Conservation (phyloP, 139 green algal genomes). For the Chlamydomonas schloesseri region DNA sequence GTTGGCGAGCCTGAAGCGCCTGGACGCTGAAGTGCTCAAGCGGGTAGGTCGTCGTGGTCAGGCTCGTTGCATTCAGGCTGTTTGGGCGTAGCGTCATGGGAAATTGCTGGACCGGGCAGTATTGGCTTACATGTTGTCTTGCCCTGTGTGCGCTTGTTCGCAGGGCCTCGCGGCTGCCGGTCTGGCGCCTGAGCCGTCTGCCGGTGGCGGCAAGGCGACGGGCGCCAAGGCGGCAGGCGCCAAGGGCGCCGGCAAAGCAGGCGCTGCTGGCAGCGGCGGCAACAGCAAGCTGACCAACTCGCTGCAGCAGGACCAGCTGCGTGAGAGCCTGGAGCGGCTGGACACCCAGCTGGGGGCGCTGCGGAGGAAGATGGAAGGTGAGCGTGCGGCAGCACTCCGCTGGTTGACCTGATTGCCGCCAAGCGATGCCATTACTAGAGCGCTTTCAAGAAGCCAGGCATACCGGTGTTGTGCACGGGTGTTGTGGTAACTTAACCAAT, state of each 20-base stretch:
- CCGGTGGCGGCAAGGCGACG: neutral
- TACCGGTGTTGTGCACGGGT: too few relatives aligned
- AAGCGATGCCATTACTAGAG: too few relatives aligned
- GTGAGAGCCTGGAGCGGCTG: constrained; percentile 57
- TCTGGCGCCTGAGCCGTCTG: neutral
- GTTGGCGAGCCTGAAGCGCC: constrained; percentile 52
- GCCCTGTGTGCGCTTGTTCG: too few relatives aligned
- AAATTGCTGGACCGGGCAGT: too few relatives aligned
- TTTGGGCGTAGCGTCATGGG: too few relatives aligned
- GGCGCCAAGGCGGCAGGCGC: neutral
- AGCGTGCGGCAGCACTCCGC: neutral
- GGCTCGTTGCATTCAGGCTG: too few relatives aligned
- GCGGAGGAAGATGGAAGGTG: constrained; percentile 42
- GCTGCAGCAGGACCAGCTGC: constrained; percentile 48
- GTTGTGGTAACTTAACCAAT: too few relatives aligned
- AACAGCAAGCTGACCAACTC: constrained; percentile 24
- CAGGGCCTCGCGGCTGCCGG: neutral
- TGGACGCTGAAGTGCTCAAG: constrained; percentile 53
- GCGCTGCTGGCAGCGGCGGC: neutral
- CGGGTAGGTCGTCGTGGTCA: too few relatives aligned
- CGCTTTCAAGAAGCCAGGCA: too few relatives aligned
- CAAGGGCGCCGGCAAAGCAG: neutral
- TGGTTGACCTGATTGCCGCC: too few relatives aligned
- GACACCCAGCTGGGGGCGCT: constrained; percentile 47
- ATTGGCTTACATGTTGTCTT: too few relatives aligned